These are phyloP conservation scores for Ceratobasidium sp. DNA, from an alignment of 1,284 basidiomycete genomes.

Conservation along the genomic window DNA sequence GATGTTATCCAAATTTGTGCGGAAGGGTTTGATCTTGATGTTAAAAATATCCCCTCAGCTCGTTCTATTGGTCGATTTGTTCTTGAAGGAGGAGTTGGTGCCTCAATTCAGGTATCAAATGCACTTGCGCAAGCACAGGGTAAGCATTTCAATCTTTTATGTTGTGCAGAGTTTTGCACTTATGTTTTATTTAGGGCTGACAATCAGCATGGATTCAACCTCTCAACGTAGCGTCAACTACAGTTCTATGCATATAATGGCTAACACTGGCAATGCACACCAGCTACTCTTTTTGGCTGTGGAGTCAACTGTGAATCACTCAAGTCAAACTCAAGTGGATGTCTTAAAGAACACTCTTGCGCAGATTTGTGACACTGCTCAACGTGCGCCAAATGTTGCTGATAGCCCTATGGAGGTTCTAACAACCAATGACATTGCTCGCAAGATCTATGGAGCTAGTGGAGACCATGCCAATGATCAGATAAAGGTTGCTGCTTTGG, in stretches of 20 bases:
- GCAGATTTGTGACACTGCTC: neutral
- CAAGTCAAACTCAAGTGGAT: constrained; percentile 5
- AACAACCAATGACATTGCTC: neutral
- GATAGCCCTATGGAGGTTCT: neutral
- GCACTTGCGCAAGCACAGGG: constrained; percentile 4
- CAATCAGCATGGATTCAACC: constrained; percentile 3
- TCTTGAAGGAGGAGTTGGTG: constrained; percentile 3
- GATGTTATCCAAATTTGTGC: constrained; percentile 1
- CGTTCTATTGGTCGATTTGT: constrained; percentile 12
- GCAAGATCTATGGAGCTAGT: constrained; percentile 5
- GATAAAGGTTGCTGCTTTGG: neutral
- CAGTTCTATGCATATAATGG: constrained; percentile 3
- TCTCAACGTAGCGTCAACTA: constrained; percentile 1
- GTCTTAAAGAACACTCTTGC: neutral
- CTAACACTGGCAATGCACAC: neutral
- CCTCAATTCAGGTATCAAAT: constrained; percentile 2
- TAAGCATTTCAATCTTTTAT: neutral
- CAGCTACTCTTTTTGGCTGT: neutral
- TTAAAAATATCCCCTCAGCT: neutral
- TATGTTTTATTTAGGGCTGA: neutral
- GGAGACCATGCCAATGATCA: constrained; percentile 13
- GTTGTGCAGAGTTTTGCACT: too few relatives aligned
- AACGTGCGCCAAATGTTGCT: neutral
- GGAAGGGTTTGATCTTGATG: neutral
- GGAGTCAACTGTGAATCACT: neutral